Evolutionary conservation across 202 grass and related monocot genomes (phyloP).

Genomic region (Zizania palustris): DNA sequence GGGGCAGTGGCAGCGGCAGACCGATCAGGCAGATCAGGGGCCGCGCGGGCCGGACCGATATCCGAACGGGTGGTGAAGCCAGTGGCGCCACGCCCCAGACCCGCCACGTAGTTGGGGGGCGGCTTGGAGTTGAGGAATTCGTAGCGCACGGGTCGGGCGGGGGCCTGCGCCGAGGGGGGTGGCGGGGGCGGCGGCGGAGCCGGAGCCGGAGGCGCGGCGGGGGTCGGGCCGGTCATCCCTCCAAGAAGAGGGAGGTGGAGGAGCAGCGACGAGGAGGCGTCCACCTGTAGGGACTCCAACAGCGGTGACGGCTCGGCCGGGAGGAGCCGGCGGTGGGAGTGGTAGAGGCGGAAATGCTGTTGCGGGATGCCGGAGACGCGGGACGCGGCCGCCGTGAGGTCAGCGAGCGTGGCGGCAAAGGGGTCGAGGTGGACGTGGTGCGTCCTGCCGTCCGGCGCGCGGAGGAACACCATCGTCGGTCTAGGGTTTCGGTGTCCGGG

Average conservation of each 20-base stretch:
- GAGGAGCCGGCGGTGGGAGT: constrained; percentile 47
- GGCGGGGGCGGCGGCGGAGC: constrained; percentile 20
- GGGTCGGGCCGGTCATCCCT: constrained; percentile 50
- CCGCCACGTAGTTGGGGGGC: constrained; percentile 84
- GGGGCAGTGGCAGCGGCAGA: constrained; percentile 55
- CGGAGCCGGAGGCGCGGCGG: constrained; percentile 29
- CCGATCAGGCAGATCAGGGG: constrained; percentile 84
- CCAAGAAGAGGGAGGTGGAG: constrained; percentile 40
- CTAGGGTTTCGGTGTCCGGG: too few species aligned
- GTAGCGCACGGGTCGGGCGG: constrained; percentile 58
- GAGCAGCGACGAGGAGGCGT: constrained; percentile 28
- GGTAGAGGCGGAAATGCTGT: constrained; percentile 39
- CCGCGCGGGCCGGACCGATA: constrained; percentile 90
- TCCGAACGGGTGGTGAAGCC: constrained; percentile 94
- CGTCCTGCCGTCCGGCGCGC: constrained; percentile 52
- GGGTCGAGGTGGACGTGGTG: constrained; percentile 51
- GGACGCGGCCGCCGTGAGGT: constrained; percentile 19
- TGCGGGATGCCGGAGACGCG: constrained; percentile 34
- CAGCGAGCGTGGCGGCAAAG: constrained; percentile 40
- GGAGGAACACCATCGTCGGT: constrained; percentile 53
- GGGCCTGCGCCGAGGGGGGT: constrained; percentile 29
- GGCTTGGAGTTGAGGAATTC: constrained; percentile 94
- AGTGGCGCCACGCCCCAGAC: constrained; percentile 90
- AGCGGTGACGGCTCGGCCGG: constrained; percentile 23
- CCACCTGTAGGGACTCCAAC: constrained; percentile 34